Base-by-base conservation (phyloP, 2,329 filamentous ascomycete genomes). In the Talaromyces funiculosus region DNA sequence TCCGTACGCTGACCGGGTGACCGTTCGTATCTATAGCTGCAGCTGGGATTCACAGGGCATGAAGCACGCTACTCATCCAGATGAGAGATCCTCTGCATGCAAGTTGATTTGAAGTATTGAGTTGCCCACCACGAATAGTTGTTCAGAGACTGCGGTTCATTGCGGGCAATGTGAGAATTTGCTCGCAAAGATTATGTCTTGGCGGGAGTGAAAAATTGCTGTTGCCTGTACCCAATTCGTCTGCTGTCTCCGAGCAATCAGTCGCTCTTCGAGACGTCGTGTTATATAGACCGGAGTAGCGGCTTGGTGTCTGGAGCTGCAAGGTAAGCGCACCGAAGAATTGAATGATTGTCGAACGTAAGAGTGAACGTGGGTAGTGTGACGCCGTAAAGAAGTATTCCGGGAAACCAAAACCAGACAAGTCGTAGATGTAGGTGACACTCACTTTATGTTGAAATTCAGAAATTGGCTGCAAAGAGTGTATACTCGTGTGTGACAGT, bases 41-140 rank as follows among this genome's bases (percentile, higher is more conserved):
- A 49, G 43, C 55, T 37, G 31, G 53, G 31, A 55, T 60, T 49
- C 57, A 53, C 49, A 35, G 31, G 35, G 53, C 57, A 53, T 42
- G 24, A 20, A 53, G 33, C 42, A 59, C 33, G 31, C n/a, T 51
- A 37, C 42, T 38, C 42, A 57, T 57, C 31, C 42, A 49, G 22
- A 33, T 26, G 29, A 45, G 24, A 45, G 24, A 18, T 37, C 33
- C 5, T 49, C 31, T 6, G n/a, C 42, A 47, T 53, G n/a, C n/a
- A 59, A 57, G 16, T 54, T 16, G 12, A 26, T 26, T 26, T 24
- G 14, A 22, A 53, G 20, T 53, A 37, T 51, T 14, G 9, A 35
- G 14, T 10, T 51, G 47, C 47, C n/a, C 26, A 51, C 47, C 47
- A 51, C 47, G 47, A 26, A 12, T 22, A 4, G 20, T 54, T 29